Conservation (phyloP, 257 asterid species). For the Penstemon newberryi region DNA sequence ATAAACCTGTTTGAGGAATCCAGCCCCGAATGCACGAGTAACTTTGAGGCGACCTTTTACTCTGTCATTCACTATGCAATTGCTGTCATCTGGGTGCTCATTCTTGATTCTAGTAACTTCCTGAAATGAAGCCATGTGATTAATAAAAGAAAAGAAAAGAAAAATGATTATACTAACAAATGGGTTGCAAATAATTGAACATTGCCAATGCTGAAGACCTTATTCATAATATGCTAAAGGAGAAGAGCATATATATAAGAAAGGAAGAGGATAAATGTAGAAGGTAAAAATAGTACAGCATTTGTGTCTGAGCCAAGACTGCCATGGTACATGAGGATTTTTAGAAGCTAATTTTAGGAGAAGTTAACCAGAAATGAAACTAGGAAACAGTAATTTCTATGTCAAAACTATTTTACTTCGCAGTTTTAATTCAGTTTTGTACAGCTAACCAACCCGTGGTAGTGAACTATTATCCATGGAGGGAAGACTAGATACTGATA, state of each 20-base stretch:
- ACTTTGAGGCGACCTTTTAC: constrained; percentile 97
- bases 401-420: background rate
- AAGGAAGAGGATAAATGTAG: constrained; percentile 10
- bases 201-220: constrained; percentile 9
- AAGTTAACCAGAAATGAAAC: background rate
- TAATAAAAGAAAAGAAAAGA: background rate
- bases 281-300: background rate
- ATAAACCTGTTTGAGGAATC: constrained; percentile 88
- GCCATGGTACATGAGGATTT: background rate
- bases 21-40: constrained; percentile 99
- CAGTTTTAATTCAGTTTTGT: background rate
- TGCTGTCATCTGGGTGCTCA: constrained; percentile 94
- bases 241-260: background rate
- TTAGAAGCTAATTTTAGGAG: background rate
- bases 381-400: background rate
- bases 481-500: too few species aligned
- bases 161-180: constrained; percentile 17
- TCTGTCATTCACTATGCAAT: constrained; percentile 88
- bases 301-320: background rate
- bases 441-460: too few species aligned
- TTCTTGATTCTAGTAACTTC: constrained; percentile 86
- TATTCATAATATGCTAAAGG: constrained; percentile 11
- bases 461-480: too few species aligned
- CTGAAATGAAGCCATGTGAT: constrained; percentile 40
- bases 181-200: constrained; percentile 13